Percentiles rank a stretch among this genome's conserved stretches.
phyloP scores from a whole-genome alignment of 2,329 filamentous ascomycete species.

The Fusarium cyanostomum region DNA sequence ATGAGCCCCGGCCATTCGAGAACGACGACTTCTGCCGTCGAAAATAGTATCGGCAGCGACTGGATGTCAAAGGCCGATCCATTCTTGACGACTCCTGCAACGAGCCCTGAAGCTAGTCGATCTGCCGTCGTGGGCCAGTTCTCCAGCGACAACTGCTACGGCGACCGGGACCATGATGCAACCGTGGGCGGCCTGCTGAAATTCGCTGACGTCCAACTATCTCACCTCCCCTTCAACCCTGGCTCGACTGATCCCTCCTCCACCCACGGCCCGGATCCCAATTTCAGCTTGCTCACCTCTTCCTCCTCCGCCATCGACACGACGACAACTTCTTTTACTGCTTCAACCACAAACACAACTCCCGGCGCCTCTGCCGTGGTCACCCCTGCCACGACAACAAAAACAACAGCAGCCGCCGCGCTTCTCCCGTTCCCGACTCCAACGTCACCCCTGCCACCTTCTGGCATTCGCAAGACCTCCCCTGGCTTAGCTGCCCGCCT shows the following conservation, averaged over 20 bases:
- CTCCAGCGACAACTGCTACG: constrained; percentile 28
- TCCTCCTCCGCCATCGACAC: constrained; percentile 33
- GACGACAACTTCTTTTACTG: constrained; percentile 32
- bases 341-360: constrained; percentile 25
- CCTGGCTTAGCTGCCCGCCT: constrained; percentile 72
- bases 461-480: constrained; percentile 64
- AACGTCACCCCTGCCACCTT: constrained; percentile 41
- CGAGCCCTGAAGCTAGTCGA: constrained; percentile 27
- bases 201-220: constrained; percentile 43
- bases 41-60: constrained; percentile 14
- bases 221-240: constrained; percentile 43
- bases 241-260: constrained; percentile 41
- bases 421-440: constrained; percentile 34
- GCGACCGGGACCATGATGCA: constrained; percentile 42
- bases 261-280: constrained; percentile 38
- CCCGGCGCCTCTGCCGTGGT: constrained; percentile 33
- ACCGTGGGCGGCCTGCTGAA: constrained; percentile 41
- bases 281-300: constrained; percentile 39
- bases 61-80: constrained; percentile 17
- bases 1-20: constrained; percentile 36
- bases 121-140: constrained; percentile 31
- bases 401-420: constrained; percentile 37
- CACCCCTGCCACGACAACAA: constrained; percentile 32
- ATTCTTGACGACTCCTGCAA: constrained; percentile 24
- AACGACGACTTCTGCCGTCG: constrained; percentile 40